phyloP scores from a whole-genome alignment of 176 grass and related monocot species.

The Oryza brachyantha region DNA sequence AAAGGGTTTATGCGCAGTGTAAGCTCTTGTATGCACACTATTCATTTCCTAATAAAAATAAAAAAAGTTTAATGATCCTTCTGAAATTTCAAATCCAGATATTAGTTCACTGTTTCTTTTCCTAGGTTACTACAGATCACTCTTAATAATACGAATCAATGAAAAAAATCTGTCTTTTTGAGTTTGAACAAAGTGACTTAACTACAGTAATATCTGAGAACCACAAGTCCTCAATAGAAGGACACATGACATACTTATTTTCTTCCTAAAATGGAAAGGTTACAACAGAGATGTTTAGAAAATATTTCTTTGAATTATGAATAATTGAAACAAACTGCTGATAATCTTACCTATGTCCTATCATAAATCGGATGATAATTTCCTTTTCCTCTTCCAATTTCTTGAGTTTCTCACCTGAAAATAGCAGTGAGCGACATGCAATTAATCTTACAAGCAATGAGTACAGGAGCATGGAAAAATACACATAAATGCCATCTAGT shows the following conservation, averaged over 20 bases:
- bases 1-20: neutral
- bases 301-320: neutral
- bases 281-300: neutral
- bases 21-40: neutral
- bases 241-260: too few relatives aligned
- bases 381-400: slow-evolving; percentile 81
- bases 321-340: neutral
- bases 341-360: slow-evolving; percentile 79
- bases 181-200: slow-evolving; percentile 13
- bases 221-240: too few relatives aligned
- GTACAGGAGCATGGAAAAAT: neutral
- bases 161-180: neutral
- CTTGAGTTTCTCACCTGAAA: slow-evolving; percentile 78
- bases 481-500: slow-evolving; percentile 3
- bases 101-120: neutral
- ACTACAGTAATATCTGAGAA: neutral
- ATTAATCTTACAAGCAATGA: slow-evolving; percentile 22
- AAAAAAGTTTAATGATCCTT: neutral
- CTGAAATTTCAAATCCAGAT: neutral
- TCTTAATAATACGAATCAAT: neutral
- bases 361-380: slow-evolving; percentile 82
- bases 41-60: neutral
- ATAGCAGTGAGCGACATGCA: neutral
- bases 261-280: neutral
- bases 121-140: neutral